Evolutionary conservation across 2,329 filamentous ascomycete genomes (phyloP).

Genomic region (Aureobasidium sp.): DNA sequence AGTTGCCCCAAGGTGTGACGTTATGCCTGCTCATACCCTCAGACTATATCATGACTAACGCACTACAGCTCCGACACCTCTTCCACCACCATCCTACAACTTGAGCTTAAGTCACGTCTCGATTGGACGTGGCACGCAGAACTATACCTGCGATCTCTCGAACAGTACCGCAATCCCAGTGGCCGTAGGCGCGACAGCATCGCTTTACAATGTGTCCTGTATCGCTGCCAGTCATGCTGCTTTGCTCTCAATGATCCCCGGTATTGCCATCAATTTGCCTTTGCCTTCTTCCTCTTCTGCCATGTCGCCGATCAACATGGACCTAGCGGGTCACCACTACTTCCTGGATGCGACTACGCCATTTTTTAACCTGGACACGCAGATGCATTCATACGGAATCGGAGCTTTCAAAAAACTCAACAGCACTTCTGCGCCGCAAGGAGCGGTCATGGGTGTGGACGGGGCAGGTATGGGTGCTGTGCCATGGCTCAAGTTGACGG

Average conservation of each 20-base stretch:
- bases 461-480: slow-evolving; percentile 61
- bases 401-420: slow-evolving; percentile 58
- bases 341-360: slow-evolving; percentile 66
- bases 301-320: slow-evolving; percentile 49
- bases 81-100: slow-evolving; percentile 56
- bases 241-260: slow-evolving; percentile 58
- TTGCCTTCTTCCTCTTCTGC: slow-evolving; percentile 38
- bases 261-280: slow-evolving; percentile 61
- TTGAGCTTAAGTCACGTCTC: slow-evolving; percentile 68
- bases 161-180: slow-evolving; percentile 56
- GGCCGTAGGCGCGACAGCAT: slow-evolving; percentile 67
- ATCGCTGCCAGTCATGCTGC: slow-evolving; percentile 62
- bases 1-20: not conserved
- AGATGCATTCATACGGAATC: slow-evolving; percentile 47
- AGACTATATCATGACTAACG: not conserved
- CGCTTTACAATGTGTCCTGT: slow-evolving; percentile 83
- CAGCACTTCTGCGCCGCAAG: slow-evolving; percentile 55
- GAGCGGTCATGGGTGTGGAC: slow-evolving; percentile 51
- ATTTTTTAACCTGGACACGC: slow-evolving; percentile 69
- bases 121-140: slow-evolving; percentile 82
- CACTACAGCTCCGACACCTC: slow-evolving; percentile 32
- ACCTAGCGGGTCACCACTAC: slow-evolving; percentile 71
- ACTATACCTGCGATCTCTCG: slow-evolving; percentile 70
- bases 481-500: slow-evolving; percentile 67
- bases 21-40: not conserved